Conservation (phyloP, 139 green algal species). For the Tetradesmus obliquus region DNA sequence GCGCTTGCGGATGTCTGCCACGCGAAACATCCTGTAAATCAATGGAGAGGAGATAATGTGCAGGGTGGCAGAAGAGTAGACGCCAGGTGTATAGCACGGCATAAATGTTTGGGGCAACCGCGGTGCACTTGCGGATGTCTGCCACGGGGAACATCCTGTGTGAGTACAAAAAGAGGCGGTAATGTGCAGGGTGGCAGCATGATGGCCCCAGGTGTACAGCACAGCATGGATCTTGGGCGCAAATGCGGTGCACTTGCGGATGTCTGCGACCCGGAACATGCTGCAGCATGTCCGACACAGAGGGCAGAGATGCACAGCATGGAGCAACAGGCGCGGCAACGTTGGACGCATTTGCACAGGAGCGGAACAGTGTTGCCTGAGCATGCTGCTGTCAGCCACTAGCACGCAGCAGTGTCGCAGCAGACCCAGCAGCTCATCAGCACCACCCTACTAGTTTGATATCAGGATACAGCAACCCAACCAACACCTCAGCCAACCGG, state of each 20-base stretch:
- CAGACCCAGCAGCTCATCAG: too few relatives aligned
- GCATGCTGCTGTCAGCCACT: too few relatives aligned
- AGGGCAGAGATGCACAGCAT: not conserved
- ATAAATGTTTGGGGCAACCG: constrained; percentile 59
- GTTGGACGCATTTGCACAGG: not conserved
- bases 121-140: constrained; percentile 76
- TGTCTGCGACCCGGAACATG: constrained; percentile 83
- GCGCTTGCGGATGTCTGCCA: constrained; percentile 82
- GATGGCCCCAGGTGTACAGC: constrained; percentile 81
- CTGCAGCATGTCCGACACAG: not conserved
- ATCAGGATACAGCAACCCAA: too few relatives aligned
- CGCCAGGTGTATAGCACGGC: constrained; percentile 84
- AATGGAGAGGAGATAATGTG: not conserved
- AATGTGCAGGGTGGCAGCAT: not conserved
- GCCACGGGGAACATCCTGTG: constrained; percentile 88
- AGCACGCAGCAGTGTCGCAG: too few relatives aligned
- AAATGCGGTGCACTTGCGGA: constrained; percentile 66
- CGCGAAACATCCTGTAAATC: constrained; percentile 82
- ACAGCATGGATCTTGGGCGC: constrained; percentile 60
- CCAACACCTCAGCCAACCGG: too few relatives aligned
- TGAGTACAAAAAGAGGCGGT: not conserved
- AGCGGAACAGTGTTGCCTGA: too few relatives aligned
- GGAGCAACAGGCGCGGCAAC: not conserved
- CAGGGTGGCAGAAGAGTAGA: not conserved
- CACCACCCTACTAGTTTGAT: too few relatives aligned